A percentile compares a stretch with the other conserved stretches of the same genome.
phyloP scores from a whole-genome alignment of 371 early-diverging fungal species.

The Chytridium lagenaria region DNA sequence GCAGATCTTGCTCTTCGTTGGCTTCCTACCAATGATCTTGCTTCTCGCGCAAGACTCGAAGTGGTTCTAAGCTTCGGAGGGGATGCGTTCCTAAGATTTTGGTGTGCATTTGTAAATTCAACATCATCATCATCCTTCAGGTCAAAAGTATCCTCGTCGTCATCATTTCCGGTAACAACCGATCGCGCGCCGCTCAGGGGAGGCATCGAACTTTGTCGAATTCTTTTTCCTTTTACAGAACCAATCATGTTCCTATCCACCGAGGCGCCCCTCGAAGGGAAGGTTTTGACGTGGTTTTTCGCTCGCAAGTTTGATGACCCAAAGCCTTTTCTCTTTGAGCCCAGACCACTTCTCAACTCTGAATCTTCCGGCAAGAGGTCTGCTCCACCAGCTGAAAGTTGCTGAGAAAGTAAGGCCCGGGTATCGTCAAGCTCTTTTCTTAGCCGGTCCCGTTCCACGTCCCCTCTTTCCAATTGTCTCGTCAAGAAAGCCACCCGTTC shows the following conservation, averaged over 20 bases:
- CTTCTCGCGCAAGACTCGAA: not conserved
- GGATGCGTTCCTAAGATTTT: too few species aligned
- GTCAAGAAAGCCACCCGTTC: slow-evolving; percentile 26
- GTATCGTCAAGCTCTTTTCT: slow-evolving; percentile 18
- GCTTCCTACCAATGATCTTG: not conserved
- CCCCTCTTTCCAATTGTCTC: slow-evolving; percentile 39
- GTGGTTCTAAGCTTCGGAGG: too few species aligned
- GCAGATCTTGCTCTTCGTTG: too few species aligned
- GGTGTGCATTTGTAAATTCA: too few species aligned
- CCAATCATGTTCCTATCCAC: too few species aligned
- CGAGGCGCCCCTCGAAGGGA: too few species aligned
- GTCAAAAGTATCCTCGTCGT: not conserved
- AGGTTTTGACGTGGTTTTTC: slow-evolving; percentile 2
- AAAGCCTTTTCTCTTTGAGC: not conserved
- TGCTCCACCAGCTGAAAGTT: not conserved
- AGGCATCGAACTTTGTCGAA: not conserved
- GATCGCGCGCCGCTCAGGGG: not conserved
- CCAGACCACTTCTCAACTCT: not conserved
- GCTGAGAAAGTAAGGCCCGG: slow-evolving; percentile 4
- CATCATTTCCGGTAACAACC: not conserved
- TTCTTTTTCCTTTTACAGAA: not conserved
- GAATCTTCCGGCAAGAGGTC: not conserved
- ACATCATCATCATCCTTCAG: not conserved
- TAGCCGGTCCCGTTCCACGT: slow-evolving; percentile 34
- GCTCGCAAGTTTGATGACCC: not conserved